These are phyloP conservation scores for Pyrenula massariospora DNA, from an alignment of 495 filamentous ascomycete genomes.

Conservation along the genomic window DNA sequence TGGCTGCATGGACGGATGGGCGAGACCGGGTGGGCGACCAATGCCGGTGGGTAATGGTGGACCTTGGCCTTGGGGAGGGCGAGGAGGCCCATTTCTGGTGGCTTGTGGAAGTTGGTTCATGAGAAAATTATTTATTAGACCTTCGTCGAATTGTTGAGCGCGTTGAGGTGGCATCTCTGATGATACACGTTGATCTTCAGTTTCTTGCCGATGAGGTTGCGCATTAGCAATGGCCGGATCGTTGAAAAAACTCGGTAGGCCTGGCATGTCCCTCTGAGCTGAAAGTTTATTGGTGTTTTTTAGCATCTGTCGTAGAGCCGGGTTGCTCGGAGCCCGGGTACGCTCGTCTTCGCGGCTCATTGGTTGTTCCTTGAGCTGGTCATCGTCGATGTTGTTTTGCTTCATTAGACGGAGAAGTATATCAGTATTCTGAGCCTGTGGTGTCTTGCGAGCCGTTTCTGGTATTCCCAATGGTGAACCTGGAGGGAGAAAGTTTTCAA, in stretches of 20 bases:
- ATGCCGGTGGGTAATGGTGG: conserved; percentile 22
- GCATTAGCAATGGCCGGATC: conserved; percentile 36
- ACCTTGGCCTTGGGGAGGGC: conserved; percentile 13
- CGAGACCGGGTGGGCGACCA: conserved; percentile 35
- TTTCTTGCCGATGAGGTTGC: conserved; percentile 27
- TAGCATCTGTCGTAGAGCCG: conserved; percentile 27
- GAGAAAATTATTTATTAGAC: conserved; percentile 13
- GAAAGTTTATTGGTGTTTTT: conserved; percentile 29
- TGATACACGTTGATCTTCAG: conserved; percentile 4
- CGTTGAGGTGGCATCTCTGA: conserved; percentile 18
- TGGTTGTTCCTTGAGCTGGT: conserved; percentile 5
- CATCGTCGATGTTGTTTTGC: conserved; percentile 27
- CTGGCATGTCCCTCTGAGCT: conserved; percentile 5
- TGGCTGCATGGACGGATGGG: conserved; percentile 25
- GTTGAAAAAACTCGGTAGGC: conserved; percentile 27
- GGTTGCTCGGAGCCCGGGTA: conserved; percentile 19
- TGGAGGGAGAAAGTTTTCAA: conserved; percentile 9
- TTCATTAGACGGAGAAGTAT: conserved; percentile 42
- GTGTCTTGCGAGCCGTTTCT: conserved; percentile 22
- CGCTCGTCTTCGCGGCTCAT: conserved; percentile 14
- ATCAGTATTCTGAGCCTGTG: conserved; percentile 32
- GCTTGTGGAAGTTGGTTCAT: conserved; percentile 23
- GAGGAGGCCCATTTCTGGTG: conserved; percentile 22
- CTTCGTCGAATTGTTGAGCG: conserved; percentile 34
- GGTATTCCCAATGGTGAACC: conserved; percentile 14